Conservation (phyloP, 192 early-diverging fungal genomes). For the Umbelopsis sp. region DNA sequence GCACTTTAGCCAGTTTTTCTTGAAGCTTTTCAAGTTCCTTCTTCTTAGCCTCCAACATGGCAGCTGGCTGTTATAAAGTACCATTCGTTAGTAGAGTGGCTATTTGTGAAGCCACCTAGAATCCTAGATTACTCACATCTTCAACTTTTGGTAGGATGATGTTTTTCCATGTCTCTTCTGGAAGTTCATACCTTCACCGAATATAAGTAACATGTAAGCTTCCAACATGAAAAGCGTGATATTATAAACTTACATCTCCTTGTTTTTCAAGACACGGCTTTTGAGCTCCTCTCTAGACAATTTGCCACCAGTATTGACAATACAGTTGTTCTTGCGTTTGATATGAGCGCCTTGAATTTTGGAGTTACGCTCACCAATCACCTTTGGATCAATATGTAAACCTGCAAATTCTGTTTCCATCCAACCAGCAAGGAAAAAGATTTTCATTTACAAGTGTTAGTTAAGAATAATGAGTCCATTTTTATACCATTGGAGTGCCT, state of each 20-base stretch:
- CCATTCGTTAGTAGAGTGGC: background rate
- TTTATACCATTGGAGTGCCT: background rate
- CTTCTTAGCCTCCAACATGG: conserved; percentile 61
- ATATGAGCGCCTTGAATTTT: conserved; percentile 80
- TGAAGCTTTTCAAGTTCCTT: conserved; percentile 61
- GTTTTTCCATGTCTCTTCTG: conserved; percentile 64
- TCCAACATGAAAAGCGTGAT: background rate
- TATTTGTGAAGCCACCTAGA: background rate
- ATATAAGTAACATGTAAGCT: background rate
- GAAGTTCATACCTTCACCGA: conserved; percentile 63
- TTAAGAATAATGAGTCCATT: no score
- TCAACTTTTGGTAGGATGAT: conserved; percentile 76
- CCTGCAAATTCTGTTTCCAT: conserved; percentile 76
- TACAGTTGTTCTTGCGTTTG: conserved; percentile 92
- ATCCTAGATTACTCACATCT: conserved; percentile 54
- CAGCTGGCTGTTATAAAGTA: conserved; percentile 21
- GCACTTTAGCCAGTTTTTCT: conserved; percentile 61
- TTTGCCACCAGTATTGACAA: conserved; percentile 85
- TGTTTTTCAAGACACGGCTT: conserved; percentile 69
- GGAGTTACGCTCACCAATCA: conserved; percentile 87
- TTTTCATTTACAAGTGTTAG: no score
- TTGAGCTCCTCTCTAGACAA: conserved; percentile 74
- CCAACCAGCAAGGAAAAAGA: background rate
- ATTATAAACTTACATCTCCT: conserved; percentile 56
- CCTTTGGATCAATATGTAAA: conserved; percentile 86